These are phyloP conservation scores for Pichia cephalocereana DNA, from an alignment of 805 yeast genomes.

Conservation along the genomic window DNA sequence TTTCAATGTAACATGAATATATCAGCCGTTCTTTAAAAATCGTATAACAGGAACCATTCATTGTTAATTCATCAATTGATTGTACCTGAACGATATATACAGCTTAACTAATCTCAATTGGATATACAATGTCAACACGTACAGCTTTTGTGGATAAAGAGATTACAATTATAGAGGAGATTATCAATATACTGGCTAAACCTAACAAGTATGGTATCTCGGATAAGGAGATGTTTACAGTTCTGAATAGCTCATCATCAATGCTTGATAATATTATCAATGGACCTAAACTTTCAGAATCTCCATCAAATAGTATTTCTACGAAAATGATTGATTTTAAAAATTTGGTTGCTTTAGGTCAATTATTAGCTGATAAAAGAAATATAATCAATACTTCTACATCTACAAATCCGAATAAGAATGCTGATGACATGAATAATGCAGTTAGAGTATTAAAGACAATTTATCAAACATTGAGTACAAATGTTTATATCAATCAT, in stretches of 20 bases:
- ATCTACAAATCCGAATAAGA: too few relatives aligned
- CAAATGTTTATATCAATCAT: conserved; percentile 23
- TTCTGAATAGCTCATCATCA: conserved; percentile 10
- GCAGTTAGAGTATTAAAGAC: not conserved
- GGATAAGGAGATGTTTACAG: conserved; percentile 14
- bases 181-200: conserved; percentile 17
- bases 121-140: not conserved
- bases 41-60: too few relatives aligned
- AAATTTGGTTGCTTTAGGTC: conserved; percentile 21
- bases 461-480: conserved; percentile 11
- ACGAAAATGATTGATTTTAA: conserved; percentile 19
- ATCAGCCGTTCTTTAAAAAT: too few relatives aligned
- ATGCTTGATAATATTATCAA: conserved; percentile 7
- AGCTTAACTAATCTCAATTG: not conserved
- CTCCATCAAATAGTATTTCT: conserved; percentile 8
- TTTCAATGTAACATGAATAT: too few relatives aligned
- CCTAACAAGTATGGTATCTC: conserved; percentile 14
- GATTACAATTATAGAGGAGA: conserved; percentile 16
- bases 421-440: not conserved
- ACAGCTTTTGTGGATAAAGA: conserved; percentile 13
- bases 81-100: too few relatives aligned
- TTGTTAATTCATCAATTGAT: not conserved
- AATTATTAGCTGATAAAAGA: conserved; percentile 12
- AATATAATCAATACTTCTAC: not conserved
- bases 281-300: not conserved